Evolutionary conservation across 176 grass and related monocot genomes (phyloP).

Genomic region (Guadua angustifolia): DNA sequence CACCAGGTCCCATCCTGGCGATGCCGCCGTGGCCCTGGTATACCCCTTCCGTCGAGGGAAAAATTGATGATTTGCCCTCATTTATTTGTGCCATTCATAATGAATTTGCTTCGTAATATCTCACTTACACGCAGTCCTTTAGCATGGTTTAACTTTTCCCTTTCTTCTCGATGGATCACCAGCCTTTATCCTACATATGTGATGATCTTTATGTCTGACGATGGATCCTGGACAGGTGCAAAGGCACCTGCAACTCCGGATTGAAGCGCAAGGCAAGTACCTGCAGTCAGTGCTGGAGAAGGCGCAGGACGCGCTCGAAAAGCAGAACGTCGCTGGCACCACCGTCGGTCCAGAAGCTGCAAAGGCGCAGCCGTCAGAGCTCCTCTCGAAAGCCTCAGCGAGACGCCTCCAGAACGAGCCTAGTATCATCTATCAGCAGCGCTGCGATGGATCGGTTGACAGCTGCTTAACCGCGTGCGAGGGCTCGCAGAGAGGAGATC

Average conservation of each 20-base stretch:
- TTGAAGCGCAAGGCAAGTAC: conserved; percentile 94
- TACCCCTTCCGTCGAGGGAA: too few species aligned
- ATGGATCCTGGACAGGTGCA: conserved; percentile 63
- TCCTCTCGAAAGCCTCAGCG: conserved; percentile 53
- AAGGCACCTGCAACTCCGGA: conserved; percentile 88
- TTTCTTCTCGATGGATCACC: too few species aligned
- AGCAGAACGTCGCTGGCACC: conserved; percentile 46
- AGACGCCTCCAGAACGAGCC: conserved; percentile 45
- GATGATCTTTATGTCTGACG: background rate
- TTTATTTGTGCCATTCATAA: too few species aligned
- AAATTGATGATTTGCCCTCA: too few species aligned
- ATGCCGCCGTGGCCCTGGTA: too few species aligned
- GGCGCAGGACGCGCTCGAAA: conserved; percentile 84
- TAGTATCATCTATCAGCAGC: conserved; percentile 30
- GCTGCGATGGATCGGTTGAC: conserved; percentile 63
- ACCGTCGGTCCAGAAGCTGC: conserved; percentile 43
- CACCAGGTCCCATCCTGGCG: too few species aligned
- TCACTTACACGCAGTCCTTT: too few species aligned
- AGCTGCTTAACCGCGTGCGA: conserved; percentile 81
- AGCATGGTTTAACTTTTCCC: too few species aligned
- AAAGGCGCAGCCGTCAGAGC: conserved; percentile 56
- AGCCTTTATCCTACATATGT: too few species aligned
- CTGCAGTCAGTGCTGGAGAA: conserved; percentile 95
- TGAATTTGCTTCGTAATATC: too few species aligned
- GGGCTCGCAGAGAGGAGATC: conserved; percentile 52